Base-by-base conservation (phyloP, 176 grass and related monocot genomes). In the Triticum urartu region DNA sequence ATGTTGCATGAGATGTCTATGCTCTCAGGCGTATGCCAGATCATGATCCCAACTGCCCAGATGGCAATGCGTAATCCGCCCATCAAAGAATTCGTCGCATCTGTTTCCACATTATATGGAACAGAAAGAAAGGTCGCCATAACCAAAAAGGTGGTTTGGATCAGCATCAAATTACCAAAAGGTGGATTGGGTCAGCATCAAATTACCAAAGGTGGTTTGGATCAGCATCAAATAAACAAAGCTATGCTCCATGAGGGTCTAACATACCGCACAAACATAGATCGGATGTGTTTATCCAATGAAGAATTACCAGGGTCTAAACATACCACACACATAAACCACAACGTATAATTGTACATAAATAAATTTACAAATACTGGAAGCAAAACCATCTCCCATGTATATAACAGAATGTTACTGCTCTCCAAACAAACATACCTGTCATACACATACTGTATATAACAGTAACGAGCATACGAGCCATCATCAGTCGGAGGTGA, bases 191-290 rank as follows among this genome's bases (percentile, higher is more conserved):
- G 77, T 70, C 77, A 69, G 83, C 48, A 81, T 78, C 74, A 21
- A 79, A 43, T 72, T 59, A 45, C n/a, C 36, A 73, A 74, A 74
- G 45, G 13, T 50, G 47, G 47, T 50, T 50, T 50, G 4, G 4
- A 82, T 71, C 78, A 70, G 79, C 50, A 81, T 78, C 67, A n/a
- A 84, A 59, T 75, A 68, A 61, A 58, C 40, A 18, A 75, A 75
- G 72, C 64, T 9, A 84, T 38, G 22, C 48, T 73, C 15, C 63
- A 21, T 9, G 30, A 17, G 2, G 38, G 50, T 52, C 21, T 12
- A 62, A 72, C 1, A 5, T 45, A 52, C 5, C 13, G 18, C 35
- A 45, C 30, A 14, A 21, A 6, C 68, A 62, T 48, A 64, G 32
- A 63, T n/a, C 48, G 14, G 3, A 17, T 63, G 77, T 39, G 7